Evolutionary conservation across 495 filamentous ascomycete genomes (phyloP).

Genomic region (Aspergillus biplanus): DNA sequence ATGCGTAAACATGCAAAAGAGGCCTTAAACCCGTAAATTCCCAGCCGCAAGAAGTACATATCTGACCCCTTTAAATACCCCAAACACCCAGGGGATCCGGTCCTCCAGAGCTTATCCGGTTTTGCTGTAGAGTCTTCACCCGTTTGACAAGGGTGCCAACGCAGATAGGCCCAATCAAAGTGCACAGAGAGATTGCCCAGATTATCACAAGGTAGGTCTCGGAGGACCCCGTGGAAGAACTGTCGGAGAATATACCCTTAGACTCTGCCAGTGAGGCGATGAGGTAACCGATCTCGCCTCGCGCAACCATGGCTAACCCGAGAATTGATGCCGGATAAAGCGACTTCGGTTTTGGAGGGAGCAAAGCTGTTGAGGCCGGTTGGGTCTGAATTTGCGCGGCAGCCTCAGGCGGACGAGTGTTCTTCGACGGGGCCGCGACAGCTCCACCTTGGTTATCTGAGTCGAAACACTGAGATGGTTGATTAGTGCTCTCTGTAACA

Average conservation of each 20-base stretch:
- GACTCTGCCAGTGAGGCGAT: slow-evolving; percentile 71
- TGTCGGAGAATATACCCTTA: slow-evolving; percentile 54
- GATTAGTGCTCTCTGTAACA: not conserved
- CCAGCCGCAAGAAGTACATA: too few species aligned
- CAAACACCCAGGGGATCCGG: slow-evolving; percentile 42
- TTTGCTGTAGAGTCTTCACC: slow-evolving; percentile 43
- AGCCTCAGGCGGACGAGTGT: not conserved
- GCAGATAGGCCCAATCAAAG: slow-evolving; percentile 68
- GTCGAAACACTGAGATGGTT: not conserved
- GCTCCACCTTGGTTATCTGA: not conserved
- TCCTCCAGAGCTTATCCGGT: slow-evolving; percentile 25
- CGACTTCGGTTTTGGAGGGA: slow-evolving; percentile 51
- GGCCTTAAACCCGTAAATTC: too few species aligned
- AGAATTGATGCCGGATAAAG: slow-evolving; percentile 64
- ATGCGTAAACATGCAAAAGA: too few species aligned
- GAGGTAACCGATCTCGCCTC: slow-evolving; percentile 80
- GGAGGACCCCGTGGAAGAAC: slow-evolving; percentile 25
- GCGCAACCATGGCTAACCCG: slow-evolving; percentile 68
- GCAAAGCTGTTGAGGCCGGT: not conserved
- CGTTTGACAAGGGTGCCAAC: slow-evolving; percentile 64
- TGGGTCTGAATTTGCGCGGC: not conserved
- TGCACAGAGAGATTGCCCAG: slow-evolving; percentile 79
- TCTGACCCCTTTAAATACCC: slow-evolving; percentile 30
- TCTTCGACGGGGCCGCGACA: not conserved
- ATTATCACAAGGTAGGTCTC: slow-evolving; percentile 67